Evolutionary conservation across 352 stramenopile genomes (phyloP).

Genomic region (Thraustochytrium sp.): DNA sequence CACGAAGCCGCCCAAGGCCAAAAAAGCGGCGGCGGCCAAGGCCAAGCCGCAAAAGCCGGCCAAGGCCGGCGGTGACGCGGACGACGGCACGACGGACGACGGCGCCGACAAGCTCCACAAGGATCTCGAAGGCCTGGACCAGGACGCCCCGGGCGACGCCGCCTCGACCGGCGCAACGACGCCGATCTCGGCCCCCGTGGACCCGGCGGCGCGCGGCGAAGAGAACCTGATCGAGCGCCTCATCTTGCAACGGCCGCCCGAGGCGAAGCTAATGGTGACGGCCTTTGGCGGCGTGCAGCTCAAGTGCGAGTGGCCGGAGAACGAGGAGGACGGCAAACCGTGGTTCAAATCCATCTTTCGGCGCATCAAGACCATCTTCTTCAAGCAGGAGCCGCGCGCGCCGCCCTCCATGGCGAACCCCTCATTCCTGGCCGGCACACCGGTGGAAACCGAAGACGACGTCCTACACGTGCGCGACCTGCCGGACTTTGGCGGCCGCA

Average conservation of each 20-base stretch:
- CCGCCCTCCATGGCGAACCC: constrained; percentile 56
- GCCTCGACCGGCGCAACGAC: no score
- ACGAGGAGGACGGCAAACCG: constrained; percentile 48
- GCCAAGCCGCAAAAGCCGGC: constrained; percentile 10
- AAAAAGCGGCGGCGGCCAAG: constrained; percentile 14
- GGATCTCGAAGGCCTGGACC: constrained; percentile 42
- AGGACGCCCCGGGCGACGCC: constrained; percentile 50
- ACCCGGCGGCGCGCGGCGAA: constrained; percentile 59
- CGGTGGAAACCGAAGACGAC: constrained; percentile 76
- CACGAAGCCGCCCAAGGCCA: constrained; percentile 34
- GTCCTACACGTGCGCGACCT: constrained; percentile 71
- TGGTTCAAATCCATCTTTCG: constrained; percentile 57
- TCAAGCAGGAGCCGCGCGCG: constrained; percentile 51
- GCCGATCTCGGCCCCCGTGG: constrained; percentile 64
- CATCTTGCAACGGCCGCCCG: constrained; percentile 45
- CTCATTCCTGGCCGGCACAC: constrained; percentile 54
- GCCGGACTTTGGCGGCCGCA: constrained; percentile 70
- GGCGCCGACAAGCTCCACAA: not conserved
- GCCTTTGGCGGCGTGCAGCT: constrained; percentile 55
- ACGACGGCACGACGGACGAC: not conserved
- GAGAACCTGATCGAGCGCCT: constrained; percentile 58
- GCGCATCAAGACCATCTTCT: constrained; percentile 64
- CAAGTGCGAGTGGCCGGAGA: constrained; percentile 36
- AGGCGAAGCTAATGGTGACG: constrained; percentile 58
- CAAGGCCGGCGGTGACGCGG: not conserved